Conservation (phyloP, 2,329 filamentous ascomycete species). For the Fusarium multiceps region DNA sequence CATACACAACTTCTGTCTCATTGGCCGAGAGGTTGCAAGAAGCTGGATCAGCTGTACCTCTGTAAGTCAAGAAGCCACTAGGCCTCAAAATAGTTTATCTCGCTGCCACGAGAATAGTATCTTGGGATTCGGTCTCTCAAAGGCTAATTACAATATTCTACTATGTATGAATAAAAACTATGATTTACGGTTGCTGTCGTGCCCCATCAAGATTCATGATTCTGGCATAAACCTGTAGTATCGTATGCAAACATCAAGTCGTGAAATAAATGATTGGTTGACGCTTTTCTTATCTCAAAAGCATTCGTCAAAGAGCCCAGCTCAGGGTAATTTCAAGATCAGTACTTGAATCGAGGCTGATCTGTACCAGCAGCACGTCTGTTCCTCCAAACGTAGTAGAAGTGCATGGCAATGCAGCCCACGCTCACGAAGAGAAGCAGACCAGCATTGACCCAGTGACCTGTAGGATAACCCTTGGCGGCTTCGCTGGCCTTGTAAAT, state of each 20-base stretch:
- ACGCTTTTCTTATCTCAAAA: neutral
- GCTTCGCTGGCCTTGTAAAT: slow-evolving; percentile 75
- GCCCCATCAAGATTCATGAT: neutral
- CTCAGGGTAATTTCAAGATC: neutral
- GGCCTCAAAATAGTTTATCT: too few relatives aligned
- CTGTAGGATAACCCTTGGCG: slow-evolving; percentile 70
- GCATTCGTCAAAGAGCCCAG: too few relatives aligned
- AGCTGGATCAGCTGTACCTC: neutral
- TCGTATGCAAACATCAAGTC: neutral
- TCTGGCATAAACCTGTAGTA: neutral
- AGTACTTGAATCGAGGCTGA: slow-evolving; percentile 39
- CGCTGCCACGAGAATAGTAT: neutral
- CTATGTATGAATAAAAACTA: neutral
- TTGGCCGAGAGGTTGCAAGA: slow-evolving; percentile 7
- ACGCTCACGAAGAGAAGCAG: slow-evolving; percentile 67
- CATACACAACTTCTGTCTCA: neutral
- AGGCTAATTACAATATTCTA: neutral
- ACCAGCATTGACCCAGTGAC: slow-evolving; percentile 72
- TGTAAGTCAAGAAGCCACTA: neutral
- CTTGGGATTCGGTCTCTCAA: accelerated
- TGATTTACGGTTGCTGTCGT: neutral
- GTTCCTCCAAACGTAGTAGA: slow-evolving; percentile 64
- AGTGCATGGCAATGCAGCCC: slow-evolving; percentile 63
- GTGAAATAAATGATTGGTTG: neutral
- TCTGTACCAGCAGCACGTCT: slow-evolving; percentile 33